Evolutionary conservation across 495 filamentous ascomycete species (phyloP).

Genomic region (Xylaria nigripes): DNA sequence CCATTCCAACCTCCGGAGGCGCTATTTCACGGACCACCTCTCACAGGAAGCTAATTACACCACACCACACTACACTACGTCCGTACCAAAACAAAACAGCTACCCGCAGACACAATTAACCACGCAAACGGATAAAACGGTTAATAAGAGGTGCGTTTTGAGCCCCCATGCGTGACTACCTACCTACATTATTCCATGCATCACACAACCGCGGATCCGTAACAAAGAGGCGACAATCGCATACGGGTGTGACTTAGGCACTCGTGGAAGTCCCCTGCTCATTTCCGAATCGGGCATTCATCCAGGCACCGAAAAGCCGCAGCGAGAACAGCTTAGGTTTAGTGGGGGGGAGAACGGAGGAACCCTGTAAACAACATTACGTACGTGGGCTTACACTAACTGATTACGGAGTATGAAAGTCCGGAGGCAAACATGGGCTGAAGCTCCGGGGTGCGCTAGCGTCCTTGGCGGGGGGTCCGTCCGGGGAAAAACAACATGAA

Average conservation of each 20-base stretch:
- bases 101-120: too few relatives aligned
- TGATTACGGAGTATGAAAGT: not conserved
- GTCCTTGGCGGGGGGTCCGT: not conserved
- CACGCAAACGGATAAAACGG: too few relatives aligned
- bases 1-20: too few relatives aligned
- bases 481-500: not conserved
- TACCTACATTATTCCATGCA: too few relatives aligned
- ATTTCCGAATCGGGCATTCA: not conserved
- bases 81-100: too few relatives aligned
- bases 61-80: too few relatives aligned
- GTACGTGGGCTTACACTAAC: not conserved
- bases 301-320: not conserved
- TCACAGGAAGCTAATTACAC: too few relatives aligned
- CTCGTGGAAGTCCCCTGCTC: not conserved
- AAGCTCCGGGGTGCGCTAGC: not conserved
- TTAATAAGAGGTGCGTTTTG: too few relatives aligned
- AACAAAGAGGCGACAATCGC: slow-evolving; percentile 3
- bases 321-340: not conserved
- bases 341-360: slow-evolving; percentile 3
- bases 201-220: slow-evolving; percentile 3
- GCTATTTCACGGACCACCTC: too few relatives aligned
- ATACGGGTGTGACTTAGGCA: too few relatives aligned
- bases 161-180: too few relatives aligned
- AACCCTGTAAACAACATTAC: not conserved
- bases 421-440: not conserved